These are phyloP conservation scores for Maudiozyma barnettii DNA, from an alignment of 805 yeast genomes.

Conservation along the genomic window DNA sequence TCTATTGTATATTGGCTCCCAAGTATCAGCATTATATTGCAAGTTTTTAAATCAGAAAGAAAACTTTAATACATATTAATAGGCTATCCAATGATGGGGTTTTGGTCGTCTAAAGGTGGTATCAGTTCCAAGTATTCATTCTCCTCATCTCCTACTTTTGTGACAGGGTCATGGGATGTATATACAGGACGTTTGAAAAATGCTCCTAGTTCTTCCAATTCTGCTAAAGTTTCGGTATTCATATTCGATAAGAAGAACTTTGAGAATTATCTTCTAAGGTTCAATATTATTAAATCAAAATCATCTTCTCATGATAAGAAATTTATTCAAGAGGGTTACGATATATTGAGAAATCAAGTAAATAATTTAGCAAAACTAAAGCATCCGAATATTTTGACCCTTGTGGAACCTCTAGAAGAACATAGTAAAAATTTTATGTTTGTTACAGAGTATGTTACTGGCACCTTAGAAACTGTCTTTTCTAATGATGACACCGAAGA, in stretches of 20 bases:
- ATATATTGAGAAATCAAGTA: slow-evolving; percentile 57
- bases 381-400: slow-evolving; percentile 79
- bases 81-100: slow-evolving; percentile 14
- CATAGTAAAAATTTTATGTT: slow-evolving; percentile 67
- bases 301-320: slow-evolving; percentile 33
- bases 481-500: slow-evolving; percentile 24
- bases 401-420: slow-evolving; percentile 86
- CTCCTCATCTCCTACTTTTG: slow-evolving; percentile 61
- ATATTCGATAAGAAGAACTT: slow-evolving; percentile 74
- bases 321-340: slow-evolving; percentile 51
- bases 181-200: slow-evolving; percentile 72
- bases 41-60: background rate
- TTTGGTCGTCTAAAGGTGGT: slow-evolving; percentile 38
- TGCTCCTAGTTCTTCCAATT: slow-evolving; percentile 31
- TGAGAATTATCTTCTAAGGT: slow-evolving; percentile 43
- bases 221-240: slow-evolving; percentile 63
- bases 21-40: too few species aligned
- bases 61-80: background rate
- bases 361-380: slow-evolving; percentile 66
- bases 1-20: too few species aligned
- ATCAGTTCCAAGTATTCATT: slow-evolving; percentile 60
- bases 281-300: slow-evolving; percentile 41
- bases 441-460: slow-evolving; percentile 72
- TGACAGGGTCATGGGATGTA: slow-evolving; percentile 74
- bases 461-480: slow-evolving; percentile 40